These are phyloP conservation scores for Diplodia seriata DNA, from an alignment of 2,329 filamentous ascomycete genomes.

Conservation along the genomic window DNA sequence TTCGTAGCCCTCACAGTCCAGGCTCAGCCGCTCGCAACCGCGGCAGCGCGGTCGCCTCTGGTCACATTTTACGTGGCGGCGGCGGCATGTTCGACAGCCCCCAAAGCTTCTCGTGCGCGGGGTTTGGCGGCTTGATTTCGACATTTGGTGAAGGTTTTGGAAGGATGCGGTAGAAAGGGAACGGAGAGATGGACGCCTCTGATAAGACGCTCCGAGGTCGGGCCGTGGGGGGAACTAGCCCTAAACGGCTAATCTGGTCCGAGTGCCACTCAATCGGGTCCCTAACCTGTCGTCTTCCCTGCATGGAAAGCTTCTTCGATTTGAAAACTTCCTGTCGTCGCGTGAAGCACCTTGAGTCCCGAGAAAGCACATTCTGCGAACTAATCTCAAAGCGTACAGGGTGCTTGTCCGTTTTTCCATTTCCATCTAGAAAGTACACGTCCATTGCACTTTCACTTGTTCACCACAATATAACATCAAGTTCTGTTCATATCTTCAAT, in stretches of 20 bases:
- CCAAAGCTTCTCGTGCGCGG: conserved; percentile 14
- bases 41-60: conserved; percentile 6
- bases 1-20: conserved; percentile 23
- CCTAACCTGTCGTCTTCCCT: not conserved
- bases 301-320: not conserved
- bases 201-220: conserved; percentile 8
- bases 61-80: conserved; percentile 23
- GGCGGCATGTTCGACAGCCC: conserved; percentile 15
- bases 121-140: conserved; percentile 1
- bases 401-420: no score
- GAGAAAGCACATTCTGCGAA: not conserved
- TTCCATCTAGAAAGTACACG: no score
- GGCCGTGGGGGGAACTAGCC: not conserved
- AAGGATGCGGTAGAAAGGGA: not conserved
- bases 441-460: no score
- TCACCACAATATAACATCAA: no score
- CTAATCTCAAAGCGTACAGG: no score
- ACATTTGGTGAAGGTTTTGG: conserved; percentile 10
- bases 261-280: conserved; percentile 4
- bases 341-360: not conserved
- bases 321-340: not conserved
- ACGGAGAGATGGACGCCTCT: not conserved
- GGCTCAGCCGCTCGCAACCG: conserved; percentile 11
- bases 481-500: no score
- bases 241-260: not conserved